phyloP scores from a whole-genome alignment of 805 yeast genomes.

The Pichia eremophila region DNA sequence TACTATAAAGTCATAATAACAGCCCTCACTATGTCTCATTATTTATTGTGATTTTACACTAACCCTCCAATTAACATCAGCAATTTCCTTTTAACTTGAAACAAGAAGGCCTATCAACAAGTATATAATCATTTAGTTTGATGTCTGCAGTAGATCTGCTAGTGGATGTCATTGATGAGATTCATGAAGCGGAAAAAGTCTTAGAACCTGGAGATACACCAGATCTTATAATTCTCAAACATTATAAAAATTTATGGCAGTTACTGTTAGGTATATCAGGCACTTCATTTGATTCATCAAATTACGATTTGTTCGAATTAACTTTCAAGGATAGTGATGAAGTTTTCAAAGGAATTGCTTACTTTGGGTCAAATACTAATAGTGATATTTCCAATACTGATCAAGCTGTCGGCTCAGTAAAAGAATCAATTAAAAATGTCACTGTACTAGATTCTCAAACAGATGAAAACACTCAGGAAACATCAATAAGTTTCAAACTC shows the following conservation, averaged over 20 bases:
- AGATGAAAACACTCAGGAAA: neutral
- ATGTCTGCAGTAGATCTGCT: slow-evolving; percentile 10
- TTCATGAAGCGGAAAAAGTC: slow-evolving; percentile 7
- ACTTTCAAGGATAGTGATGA: slow-evolving; percentile 1
- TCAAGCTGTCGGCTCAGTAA: slow-evolving; percentile 3
- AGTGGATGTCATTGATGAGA: slow-evolving; percentile 10
- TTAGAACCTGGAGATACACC: slow-evolving; percentile 4
- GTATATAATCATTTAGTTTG: too few species aligned
- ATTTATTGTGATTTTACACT: too few species aligned
- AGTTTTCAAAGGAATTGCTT: neutral
- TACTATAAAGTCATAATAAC: too few species aligned
- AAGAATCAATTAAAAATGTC: slow-evolving; percentile 1
- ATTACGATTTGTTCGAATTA: slow-evolving; percentile 13
- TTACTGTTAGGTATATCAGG: slow-evolving; percentile 19
- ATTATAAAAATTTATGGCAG: slow-evolving; percentile 18
- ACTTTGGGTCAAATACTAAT: neutral
- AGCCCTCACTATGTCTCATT: too few species aligned
- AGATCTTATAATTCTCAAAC: slow-evolving; percentile 6
- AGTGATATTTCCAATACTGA: neutral
- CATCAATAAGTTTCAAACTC: slow-evolving; percentile 4
- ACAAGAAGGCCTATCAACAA: too few species aligned
- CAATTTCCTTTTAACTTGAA: too few species aligned
- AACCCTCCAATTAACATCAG: too few species aligned
- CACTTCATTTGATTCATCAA: slow-evolving; percentile 10
- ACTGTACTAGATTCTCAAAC: slow-evolving; percentile 1